These are phyloP conservation scores for Aspergillus mulundensis DNA, from an alignment of 495 filamentous ascomycete species.

Conservation along the genomic window DNA sequence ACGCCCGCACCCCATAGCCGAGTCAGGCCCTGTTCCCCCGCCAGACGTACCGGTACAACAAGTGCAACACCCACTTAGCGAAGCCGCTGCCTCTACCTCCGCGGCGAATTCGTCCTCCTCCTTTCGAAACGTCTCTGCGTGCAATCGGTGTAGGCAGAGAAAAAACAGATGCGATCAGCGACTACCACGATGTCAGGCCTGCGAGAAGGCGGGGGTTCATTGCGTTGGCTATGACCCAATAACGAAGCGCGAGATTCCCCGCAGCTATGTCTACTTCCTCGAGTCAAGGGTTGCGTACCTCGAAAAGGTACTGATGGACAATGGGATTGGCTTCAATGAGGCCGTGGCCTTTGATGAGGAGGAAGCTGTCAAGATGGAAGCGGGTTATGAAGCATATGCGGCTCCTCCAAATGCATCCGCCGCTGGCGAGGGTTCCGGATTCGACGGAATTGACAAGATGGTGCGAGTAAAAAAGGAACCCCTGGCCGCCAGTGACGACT, in stretches of 20 bases:
- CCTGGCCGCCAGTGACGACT: conserved; percentile 13
- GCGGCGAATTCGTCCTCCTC: conserved; percentile 49
- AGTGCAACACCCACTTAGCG: conserved; percentile 8
- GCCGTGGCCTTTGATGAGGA: conserved; percentile 74
- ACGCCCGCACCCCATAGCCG: conserved; percentile 34
- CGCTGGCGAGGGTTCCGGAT: conserved; percentile 17
- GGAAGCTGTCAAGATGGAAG: conserved; percentile 35
- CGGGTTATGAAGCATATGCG: conserved; percentile 28
- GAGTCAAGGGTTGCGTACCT: conserved; percentile 81
- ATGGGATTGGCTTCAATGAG: conserved; percentile 67
- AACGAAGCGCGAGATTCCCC: conserved; percentile 87
- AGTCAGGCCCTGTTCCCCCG: conserved; percentile 20
- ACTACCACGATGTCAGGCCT: conserved; percentile 82
- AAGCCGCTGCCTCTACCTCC: conserved; percentile 20
- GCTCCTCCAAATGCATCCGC: conserved; percentile 10
- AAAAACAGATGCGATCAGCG: conserved; percentile 95
- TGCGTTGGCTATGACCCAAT: conserved; percentile 96
- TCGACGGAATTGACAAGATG: conserved; percentile 19
- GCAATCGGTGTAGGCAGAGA: conserved; percentile 84
- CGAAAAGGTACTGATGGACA: conserved; percentile 68
- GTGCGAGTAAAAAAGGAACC: conserved; percentile 26
- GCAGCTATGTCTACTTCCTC: conserved; percentile 93
- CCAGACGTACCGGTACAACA: conserved; percentile 14
- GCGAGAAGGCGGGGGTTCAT: conserved; percentile 81
- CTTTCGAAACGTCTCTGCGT: conserved; percentile 93